Evolutionary conservation across 2,329 filamentous ascomycete species (phyloP), one percentile per base, ranked within the genome.

Genomic region (Dactylellina cionopaga): DNA sequence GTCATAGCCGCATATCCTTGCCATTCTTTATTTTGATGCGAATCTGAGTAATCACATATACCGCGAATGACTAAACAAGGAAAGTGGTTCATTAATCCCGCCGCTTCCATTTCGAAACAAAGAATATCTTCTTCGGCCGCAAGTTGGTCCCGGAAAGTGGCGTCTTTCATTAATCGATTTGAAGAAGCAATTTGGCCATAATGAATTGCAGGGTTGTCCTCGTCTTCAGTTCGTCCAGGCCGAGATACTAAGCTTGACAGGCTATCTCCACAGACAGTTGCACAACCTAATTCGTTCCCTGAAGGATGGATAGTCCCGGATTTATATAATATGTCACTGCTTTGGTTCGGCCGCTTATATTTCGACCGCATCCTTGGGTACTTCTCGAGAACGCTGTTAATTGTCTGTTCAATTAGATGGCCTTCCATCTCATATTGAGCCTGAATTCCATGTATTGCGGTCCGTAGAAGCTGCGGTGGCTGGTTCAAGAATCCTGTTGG

Each of bases 321-420:
- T 49, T 69, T 33, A 72, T 79, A 81, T 5, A 81, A 68, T 44
- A 43, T 75, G 51, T 81, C 79, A 27, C 63, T 78, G 10, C 33
- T 73, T 37, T 39, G 24, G 15, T 74, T 70, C 43, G 77, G 79
- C n/a, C 75, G 74, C 22, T 66, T 10, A 64, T 78, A 80, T 19
- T 77, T 77, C 3, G 19, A 27, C 9, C 19, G 29, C 13, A 51
- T 22, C 5, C 19, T 6, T 22, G 5, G 41, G 0, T 51, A 27
- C 2, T 25, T 51, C 1, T 62, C 15, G 10, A 62, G 24, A 9
- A 62, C 5, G n/a, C 5, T 13, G 22, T 24, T 39, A 5, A 62
- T 47, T 10, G 10, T 15, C 1, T 35, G 3, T 25, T 46, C 15
- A 2, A 59, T 9, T 6, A 3, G 3, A 41, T 31, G 22, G 0